Evolutionary conservation across 257 asterid species (phyloP), one percentile per base, ranked within the genome.

Genomic region (Solanum raphanifolium): DNA sequence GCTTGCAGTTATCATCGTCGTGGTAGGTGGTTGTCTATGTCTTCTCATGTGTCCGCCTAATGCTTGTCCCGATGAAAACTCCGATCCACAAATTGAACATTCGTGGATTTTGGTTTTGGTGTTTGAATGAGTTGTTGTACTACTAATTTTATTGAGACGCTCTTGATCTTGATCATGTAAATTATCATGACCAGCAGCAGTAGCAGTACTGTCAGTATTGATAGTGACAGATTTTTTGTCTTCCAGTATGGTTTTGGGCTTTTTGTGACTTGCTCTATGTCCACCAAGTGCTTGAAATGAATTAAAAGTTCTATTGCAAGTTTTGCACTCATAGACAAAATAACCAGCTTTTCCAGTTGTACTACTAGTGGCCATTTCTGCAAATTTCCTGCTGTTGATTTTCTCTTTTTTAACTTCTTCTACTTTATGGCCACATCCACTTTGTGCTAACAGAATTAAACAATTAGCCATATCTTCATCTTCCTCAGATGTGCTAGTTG

Each of bases 201-300:
- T 1, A 15, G 52, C 25, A 38, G 12, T 21, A 58, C 12, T 58
- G 87, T 72, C 86, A 83, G 13, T 66, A 25, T 66, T 55, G 75
- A 32, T 39, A 27, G 60, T 23, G 88, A 76, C 86, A 34, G 13
- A 4, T 46, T 29, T 81, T 81, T 27, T 81, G 27, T 81, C 85
- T 43, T 88, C 48, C 9, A 31, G 71, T 81, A 86, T 71, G 62
- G 89, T 58, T 86, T 94, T 95, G 1, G 93, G 96, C 88, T 90
- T 93, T 91, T 93, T 96, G 83, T 96, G 99, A 83, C 99, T 94
- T 8, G 99, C 95, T 71, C 99, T 81, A 89, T 96, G 99, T 12
- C 98, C 99, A 5, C 99, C 99, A 62, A 96, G 87, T 46, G 99
- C 99, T 88, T 96, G 99, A 76, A 95, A 96, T 1, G 98, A 94